Evolutionary conservation across 768 basidiomycete species (phyloP).

Genomic region (Holtermanniella nyarrowii): DNA sequence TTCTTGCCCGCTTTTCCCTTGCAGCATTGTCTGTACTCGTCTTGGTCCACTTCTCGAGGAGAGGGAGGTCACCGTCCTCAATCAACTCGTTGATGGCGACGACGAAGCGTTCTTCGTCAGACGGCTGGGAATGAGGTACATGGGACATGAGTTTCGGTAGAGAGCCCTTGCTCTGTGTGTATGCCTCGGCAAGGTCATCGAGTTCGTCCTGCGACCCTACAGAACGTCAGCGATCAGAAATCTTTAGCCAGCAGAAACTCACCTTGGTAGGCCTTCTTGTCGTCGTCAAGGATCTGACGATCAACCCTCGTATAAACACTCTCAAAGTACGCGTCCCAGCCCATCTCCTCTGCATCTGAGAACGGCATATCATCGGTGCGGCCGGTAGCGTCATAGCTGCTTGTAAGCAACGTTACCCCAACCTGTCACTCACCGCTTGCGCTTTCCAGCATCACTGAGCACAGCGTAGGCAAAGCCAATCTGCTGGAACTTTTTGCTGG

Average conservation of each 20-base stretch:
- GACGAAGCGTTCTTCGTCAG: slow-evolving; percentile 80
- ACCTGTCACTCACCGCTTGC: slow-evolving; percentile 44
- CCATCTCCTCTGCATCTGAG: slow-evolving; percentile 60
- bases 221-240: slow-evolving; percentile 8
- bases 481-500: slow-evolving; percentile 66
- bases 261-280: slow-evolving; percentile 94
- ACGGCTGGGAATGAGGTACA: slow-evolving; percentile 72
- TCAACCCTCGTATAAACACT: slow-evolving; percentile 80
- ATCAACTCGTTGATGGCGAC: slow-evolving; percentile 59
- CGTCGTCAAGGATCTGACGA: slow-evolving; percentile 73
- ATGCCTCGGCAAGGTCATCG: slow-evolving; percentile 66
- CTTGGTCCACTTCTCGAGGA: slow-evolving; percentile 53
- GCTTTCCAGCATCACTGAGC: slow-evolving; percentile 63
- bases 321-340: slow-evolving; percentile 94
- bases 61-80: slow-evolving; percentile 48
- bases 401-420: not conserved
- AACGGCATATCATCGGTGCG: slow-evolving; percentile 66
- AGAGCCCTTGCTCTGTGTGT: slow-evolving; percentile 59
- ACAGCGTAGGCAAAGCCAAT: slow-evolving; percentile 90
- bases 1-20: slow-evolving; percentile 60
- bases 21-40: slow-evolving; percentile 71
- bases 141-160: slow-evolving; percentile 70
- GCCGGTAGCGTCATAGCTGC: slow-evolving; percentile 69
- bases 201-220: slow-evolving; percentile 77
- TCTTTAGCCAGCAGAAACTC: slow-evolving; percentile 6